phyloP scores from a whole-genome alignment of 352 stramenopile genomes.

The Paralagenidium karlingii region DNA sequence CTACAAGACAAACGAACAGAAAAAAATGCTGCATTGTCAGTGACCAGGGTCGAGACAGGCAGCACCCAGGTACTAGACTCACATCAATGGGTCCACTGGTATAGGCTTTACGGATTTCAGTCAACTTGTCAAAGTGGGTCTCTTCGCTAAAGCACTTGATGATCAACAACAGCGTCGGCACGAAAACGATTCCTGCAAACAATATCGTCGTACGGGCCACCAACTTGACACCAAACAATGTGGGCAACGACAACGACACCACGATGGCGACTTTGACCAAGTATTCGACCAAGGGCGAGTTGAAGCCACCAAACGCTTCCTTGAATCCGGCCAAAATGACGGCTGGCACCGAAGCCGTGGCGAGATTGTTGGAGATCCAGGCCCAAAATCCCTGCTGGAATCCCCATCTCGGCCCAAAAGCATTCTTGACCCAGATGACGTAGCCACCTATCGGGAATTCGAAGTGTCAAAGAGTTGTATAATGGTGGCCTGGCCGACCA shows the following conservation, averaged over 20 bases:
- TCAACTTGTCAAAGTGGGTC: too few species aligned
- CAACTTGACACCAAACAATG: constrained; percentile 15
- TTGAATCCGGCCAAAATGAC: too few species aligned
- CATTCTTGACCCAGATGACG: constrained; percentile 80
- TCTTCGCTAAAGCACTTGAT: too few species aligned
- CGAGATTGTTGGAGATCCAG: constrained; percentile 61
- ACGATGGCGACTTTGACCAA: constrained; percentile 17
- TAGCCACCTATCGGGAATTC: too few species aligned
- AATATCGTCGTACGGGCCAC: constrained; percentile 16
- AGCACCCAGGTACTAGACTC: too few species aligned
- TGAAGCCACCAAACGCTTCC: too few species aligned
- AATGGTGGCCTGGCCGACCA: too few species aligned
- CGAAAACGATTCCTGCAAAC: constrained; percentile 11
- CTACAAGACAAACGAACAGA: too few species aligned
- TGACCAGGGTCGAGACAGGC: too few species aligned
- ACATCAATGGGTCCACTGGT: not conserved
- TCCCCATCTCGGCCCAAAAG: constrained; percentile 75
- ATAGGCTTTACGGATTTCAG: too few species aligned
- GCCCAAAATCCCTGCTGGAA: constrained; percentile 56
- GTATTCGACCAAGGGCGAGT: constrained; percentile 12
- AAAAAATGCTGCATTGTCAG: too few species aligned
- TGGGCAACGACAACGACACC: constrained; percentile 16
- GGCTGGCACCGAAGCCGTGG: constrained; percentile 49
- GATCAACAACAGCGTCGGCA: constrained; percentile 1
- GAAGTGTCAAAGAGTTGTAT: too few species aligned